A percentile compares a stretch with the other conserved stretches of the same genome.
Evolutionary conservation across 2,329 filamentous ascomycete genomes (phyloP).

Genomic region (Aplosporella prunicola): DNA sequence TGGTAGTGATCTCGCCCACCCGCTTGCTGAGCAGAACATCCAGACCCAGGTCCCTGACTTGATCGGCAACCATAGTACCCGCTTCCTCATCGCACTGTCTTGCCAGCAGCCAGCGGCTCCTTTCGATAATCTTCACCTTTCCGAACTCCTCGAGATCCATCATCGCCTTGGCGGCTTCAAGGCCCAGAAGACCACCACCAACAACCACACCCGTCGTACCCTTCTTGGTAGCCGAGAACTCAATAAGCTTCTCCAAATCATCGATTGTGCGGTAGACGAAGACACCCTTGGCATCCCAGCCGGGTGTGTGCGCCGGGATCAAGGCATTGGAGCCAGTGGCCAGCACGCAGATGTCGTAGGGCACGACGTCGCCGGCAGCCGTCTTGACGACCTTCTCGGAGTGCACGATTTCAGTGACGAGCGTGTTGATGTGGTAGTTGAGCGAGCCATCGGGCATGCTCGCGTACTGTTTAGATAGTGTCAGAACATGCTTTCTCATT

Average conservation of each 20-base stretch:
- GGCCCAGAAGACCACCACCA: constrained; percentile 72
- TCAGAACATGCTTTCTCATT: constrained; percentile 7
- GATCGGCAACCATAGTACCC: constrained; percentile 70
- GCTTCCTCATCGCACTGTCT: constrained; percentile 76
- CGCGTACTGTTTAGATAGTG: constrained; percentile 47
- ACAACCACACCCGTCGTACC: constrained; percentile 67
- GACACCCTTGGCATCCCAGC: constrained; percentile 69
- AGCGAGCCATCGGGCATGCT: constrained; percentile 58
- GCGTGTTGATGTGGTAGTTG: constrained; percentile 65
- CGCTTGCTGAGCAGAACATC: constrained; percentile 71
- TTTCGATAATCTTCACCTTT: constrained; percentile 69
- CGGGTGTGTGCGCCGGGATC: constrained; percentile 61
- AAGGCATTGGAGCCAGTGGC: constrained; percentile 82
- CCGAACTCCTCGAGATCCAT: constrained; percentile 69
- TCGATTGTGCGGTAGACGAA: constrained; percentile 86
- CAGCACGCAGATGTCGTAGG: constrained; percentile 73
- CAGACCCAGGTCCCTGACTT: constrained; percentile 67
- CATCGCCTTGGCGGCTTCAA: constrained; percentile 89
- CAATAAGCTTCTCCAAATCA: constrained; percentile 68
- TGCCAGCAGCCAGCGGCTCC: constrained; percentile 73
- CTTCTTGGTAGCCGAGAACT: constrained; percentile 57
- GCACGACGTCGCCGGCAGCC: constrained; percentile 56
- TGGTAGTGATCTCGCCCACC: constrained; percentile 62
- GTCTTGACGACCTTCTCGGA: constrained; percentile 58
- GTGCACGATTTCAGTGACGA: constrained; percentile 58